Base-by-base conservation (phyloP, 371 early-diverging fungal species). In the Apophysomyces ossiformis region DNA sequence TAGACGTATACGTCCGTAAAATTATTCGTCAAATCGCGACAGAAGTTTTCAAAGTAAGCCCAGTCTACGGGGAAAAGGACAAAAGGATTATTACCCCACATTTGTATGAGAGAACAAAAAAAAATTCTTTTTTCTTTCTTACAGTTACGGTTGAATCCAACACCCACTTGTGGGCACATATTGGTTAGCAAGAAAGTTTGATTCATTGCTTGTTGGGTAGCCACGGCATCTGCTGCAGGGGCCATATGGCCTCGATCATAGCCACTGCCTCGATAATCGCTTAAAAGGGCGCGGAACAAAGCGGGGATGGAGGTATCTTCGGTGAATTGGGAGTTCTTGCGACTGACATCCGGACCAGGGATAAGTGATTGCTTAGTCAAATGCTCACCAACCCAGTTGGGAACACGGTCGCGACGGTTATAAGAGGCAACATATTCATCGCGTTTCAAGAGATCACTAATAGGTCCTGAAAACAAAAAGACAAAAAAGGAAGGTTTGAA, bases 171-270 rank as follows among this genome's bases (percentile, higher is more conserved):
- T 26, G 94, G 94, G 12, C 88, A 80, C 64, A 93, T 92, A 70
- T 94, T 94, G 37, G 89, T 79, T 47, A 94, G 64, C 13, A 85
- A 72, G 60, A 93, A 93, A 0, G 93, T 94, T 57, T 92, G 87
- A 61, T 90, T 86, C 89, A 92, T 84, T 2, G 88, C 82, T n/a
- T 68, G 69, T 67, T 89, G 84, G 8, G 85, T 77, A 57, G 64
- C 63, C 64, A 88, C 86, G 62, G 88, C 89, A 63, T 94, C 92
- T 0, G 83, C 92, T 2, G 93, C 93, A 18, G 93, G 93, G 5
- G 81, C 92, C 88, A 89, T 85, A 65, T 93, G 94, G 46, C 93
- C 93, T 62, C 94, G 89, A 72, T 93, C 93, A 72, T 88, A 94
- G 7, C 93, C 93, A 43, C 90, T 89, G 15, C 79, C 65, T 56